Evolutionary conservation across 257 asterid species (phyloP).

Genomic region (Lantana camara): DNA sequence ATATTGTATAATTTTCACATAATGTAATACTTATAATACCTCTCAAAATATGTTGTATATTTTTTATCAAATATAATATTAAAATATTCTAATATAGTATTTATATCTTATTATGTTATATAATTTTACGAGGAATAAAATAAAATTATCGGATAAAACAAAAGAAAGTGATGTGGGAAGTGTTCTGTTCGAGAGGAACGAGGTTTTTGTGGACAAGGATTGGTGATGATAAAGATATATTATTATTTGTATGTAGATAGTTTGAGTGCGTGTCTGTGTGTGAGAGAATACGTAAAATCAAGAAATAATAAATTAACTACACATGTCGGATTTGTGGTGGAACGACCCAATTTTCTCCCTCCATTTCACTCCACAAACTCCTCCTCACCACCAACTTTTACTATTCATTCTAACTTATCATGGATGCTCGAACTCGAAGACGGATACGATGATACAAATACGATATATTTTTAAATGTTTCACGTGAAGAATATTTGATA

Average conservation of each 20-base stretch:
- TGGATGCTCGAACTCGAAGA: too few species aligned
- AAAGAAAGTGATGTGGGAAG: constrained; percentile 38
- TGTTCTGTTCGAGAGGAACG: constrained; percentile 49
- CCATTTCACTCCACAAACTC: constrained; percentile 32
- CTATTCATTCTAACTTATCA: constrained; percentile 5
- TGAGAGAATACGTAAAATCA: background rate
- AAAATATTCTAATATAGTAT: too few species aligned
- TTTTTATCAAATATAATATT: too few species aligned
- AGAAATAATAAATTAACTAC: constrained; percentile 5
- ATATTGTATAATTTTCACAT: too few species aligned
- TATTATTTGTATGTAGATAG: background rate
- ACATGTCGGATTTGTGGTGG: constrained; percentile 31
- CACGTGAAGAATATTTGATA: too few species aligned
- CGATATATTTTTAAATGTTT: too few species aligned
- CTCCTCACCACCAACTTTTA: background rate
- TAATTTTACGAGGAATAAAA: too few species aligned
- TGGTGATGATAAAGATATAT: background rate
- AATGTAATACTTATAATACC: too few species aligned
- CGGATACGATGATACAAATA: too few species aligned
- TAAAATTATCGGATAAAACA: too few species aligned
- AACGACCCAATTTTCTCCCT: background rate
- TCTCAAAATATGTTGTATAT: too few species aligned
- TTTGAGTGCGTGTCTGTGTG: background rate
- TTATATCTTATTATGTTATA: too few species aligned
- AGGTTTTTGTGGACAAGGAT: constrained; percentile 61